A percentile compares a stretch with the other conserved stretches of the same genome.
Evolutionary conservation across 2,329 filamentous ascomycete genomes (phyloP).

Genomic region (Lachnellula suecica): DNA sequence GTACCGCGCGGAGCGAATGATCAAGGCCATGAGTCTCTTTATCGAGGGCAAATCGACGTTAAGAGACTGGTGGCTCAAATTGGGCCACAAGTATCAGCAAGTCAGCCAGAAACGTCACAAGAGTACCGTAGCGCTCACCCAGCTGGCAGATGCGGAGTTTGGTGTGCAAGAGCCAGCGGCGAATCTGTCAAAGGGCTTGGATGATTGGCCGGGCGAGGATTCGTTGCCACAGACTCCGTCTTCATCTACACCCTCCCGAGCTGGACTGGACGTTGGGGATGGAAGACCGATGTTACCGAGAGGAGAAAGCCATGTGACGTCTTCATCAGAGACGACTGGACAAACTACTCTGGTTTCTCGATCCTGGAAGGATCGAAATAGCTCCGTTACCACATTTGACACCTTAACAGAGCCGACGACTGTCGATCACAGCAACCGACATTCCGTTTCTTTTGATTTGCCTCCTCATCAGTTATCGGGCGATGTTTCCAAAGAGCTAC

Average conservation of each 20-base stretch:
- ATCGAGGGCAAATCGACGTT: conserved; percentile 48
- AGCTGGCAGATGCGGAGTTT: conserved; percentile 29
- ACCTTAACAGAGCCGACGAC: conserved; percentile 12
- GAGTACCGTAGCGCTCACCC: conserved; percentile 13
- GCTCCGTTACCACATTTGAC: conserved; percentile 26
- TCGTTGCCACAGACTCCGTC: conserved; percentile 17
- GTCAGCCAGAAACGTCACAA: conserved; percentile 13
- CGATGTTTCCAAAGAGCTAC: conserved; percentile 23
- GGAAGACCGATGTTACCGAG: conserved; percentile 17
- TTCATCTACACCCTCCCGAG: conserved; percentile 10
- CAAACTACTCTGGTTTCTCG: conserved; percentile 19
- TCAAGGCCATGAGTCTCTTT: conserved; percentile 52
- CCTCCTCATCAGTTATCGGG: conserved; percentile 8
- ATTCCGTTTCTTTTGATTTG: conserved; percentile 26
- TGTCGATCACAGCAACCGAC: conserved; percentile 14
- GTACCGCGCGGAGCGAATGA: conserved; percentile 52
- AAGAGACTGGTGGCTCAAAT: conserved; percentile 30
- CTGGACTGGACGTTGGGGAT: conserved; percentile 11
- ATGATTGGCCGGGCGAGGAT: conserved; percentile 25
- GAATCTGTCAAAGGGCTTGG: conserved; percentile 22
- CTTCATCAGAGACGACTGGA: conserved; percentile 13
- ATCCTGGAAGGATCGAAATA: conserved; percentile 21
- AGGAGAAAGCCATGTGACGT: conserved; percentile 12
- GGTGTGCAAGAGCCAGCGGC: conserved; percentile 29
- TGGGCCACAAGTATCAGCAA: conserved; percentile 23